phyloP scores from a whole-genome alignment of 2,329 filamentous ascomycete species.

The Alternaria postmessia region DNA sequence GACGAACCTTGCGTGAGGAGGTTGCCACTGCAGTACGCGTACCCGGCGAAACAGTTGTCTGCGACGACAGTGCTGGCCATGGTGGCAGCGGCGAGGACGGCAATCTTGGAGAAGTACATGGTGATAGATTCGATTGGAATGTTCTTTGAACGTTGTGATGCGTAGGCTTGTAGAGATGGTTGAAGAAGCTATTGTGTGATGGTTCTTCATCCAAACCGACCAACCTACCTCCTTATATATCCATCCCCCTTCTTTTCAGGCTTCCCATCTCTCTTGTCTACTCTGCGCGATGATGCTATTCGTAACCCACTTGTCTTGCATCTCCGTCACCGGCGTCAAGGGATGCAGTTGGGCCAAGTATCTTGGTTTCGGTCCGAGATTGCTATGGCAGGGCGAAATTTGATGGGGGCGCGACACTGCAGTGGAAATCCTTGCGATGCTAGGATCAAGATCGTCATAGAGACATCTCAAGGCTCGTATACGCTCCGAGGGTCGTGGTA shows the following conservation, averaged over 20 bases:
- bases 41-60: constrained; percentile 4
- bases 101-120: constrained; percentile 5
- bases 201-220: neutral
- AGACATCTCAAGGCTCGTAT: neutral
- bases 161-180: neutral
- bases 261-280: neutral
- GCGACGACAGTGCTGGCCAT: neutral
- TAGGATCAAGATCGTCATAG: neutral
- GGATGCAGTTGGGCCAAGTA: neutral
- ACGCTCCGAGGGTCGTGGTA: fast-evolving
- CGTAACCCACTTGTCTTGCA: neutral
- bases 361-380: neutral
- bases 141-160: neutral
- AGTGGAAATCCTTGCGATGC: neutral
- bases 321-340: neutral
- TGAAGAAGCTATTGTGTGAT: neutral
- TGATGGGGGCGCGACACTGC: neutral
- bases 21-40: neutral
- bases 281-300: neutral
- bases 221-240: neutral
- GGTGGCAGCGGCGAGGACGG: neutral
- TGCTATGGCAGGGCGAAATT: neutral
- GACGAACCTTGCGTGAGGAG: neutral
- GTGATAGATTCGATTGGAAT: neutral
- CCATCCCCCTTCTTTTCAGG: neutral